Evolutionary conservation across 495 filamentous ascomycete species (phyloP), one percentile per base, ranked within the genome.

Genomic region (Penicillium pulvis): DNA sequence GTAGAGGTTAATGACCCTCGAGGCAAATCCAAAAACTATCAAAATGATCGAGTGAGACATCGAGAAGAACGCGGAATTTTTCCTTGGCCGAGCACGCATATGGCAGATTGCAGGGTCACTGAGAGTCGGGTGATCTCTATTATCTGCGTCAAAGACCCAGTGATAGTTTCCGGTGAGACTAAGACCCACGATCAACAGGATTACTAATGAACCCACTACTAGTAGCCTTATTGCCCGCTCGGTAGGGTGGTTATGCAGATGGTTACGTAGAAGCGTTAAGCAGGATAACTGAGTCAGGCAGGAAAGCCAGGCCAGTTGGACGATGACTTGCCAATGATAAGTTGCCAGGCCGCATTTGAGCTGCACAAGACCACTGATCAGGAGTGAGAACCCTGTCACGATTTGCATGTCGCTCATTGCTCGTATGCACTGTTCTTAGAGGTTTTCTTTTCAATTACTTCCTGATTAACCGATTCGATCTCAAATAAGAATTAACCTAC

Each of bases 261-360:
- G 10, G 24, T 31, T 41, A 11, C 45, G 45, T 3, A 80, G 59
- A 19, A 71, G 64, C 8, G 58, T 68, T n/a, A 80, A 57, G 4
- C 75, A 67, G 1, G 71, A 63, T 1, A 79, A 50, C 52, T 77
- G 72, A 0, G 74, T 76, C 6, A 75, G 47, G 19, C 61, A 73
- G 10, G 76, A 74, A 49, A 77, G 76, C 76, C 75, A 78, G 0
- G 71, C 69, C 3, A 79, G 47, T 20, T 72, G 68, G 6, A 51
- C 23, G 3, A 57, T 6, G 10, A 42, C 31, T 1, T 66, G 69
- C 70, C 71, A 80, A 49, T 80, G 70, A 39, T 78, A 78, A 2
- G 60, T 63, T 4, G 63, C 42, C 19, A 75, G 20, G 12, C 52
- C 56, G 11, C 45, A 59, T 7, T 36, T 4, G 3, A 68, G 43